phyloP scores from a whole-genome alignment of 306 rosid species.

The Styphnolobium japonicum region DNA sequence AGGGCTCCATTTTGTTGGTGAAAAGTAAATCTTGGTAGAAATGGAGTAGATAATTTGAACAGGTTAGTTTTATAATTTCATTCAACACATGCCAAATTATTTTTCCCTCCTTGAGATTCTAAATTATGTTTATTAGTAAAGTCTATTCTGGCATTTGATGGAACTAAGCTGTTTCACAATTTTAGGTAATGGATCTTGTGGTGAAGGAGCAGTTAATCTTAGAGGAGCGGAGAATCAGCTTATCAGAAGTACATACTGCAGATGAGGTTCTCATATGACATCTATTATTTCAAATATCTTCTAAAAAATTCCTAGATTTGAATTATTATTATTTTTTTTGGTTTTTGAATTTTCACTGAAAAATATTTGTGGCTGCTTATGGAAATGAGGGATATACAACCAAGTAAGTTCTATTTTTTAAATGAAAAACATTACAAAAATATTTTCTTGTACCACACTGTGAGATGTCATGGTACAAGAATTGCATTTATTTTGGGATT shows the following conservation, averaged over 20 bases:
- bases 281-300: neutral
- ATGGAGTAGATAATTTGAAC: neutral
- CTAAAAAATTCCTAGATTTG: neutral
- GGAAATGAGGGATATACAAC: neutral
- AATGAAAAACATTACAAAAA: neutral
- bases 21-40: neutral
- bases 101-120: neutral
- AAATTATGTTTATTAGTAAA: neutral
- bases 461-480: neutral
- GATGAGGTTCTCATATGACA: constrained; percentile 62
- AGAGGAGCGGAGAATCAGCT: constrained; percentile 78
- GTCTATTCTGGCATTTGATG: neutral
- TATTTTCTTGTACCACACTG: neutral
- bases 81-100: neutral
- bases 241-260: constrained; percentile 82
- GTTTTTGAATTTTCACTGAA: neutral
- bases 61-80: neutral
- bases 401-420: neutral
- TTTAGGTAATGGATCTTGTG: constrained; percentile 79
- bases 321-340: no score
- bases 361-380: neutral
- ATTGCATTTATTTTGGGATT: neutral
- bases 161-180: constrained; percentile 7
- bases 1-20: neutral
- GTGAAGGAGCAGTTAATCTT: constrained; percentile 58